Base-by-base conservation (phyloP, 2,329 filamentous ascomycete species). In the Diaporthe destruens region DNA sequence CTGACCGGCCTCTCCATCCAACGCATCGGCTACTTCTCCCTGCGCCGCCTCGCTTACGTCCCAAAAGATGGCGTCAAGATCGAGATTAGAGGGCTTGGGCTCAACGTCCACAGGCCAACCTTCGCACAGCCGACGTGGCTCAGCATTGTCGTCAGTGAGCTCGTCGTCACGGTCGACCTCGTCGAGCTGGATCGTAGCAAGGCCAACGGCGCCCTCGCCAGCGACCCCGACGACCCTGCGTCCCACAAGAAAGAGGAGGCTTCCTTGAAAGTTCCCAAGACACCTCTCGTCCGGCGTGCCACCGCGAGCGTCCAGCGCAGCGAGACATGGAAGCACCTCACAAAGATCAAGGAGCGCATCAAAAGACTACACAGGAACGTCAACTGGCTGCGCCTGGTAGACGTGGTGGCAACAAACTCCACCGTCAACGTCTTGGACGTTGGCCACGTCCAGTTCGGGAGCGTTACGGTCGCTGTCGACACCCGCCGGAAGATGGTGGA, bases 51-150 rank as follows among this genome's bases (percentile, higher is more conserved):
- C 75, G 93, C 95, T 72, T 98, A 97, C 82, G 94, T 94, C 18
- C 94, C 94, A 36, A 92, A 89, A 82, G 94, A 98, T 88, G 96
- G 96, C 77, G 86, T 98, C 79, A 93, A 93, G 78, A 90, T 99
- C 81, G 67, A 70, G 53, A 23, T 70, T 71, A 91, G 96, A 66
- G 94, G 95, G 66, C 87, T 99, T 68, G 95, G 96, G 56, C 87
- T 99, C 77, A 93, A 94, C 72, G 83, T 98, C 75, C 96, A 99
- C 83, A 91, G 95, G 6, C 96, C 96, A 16, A 98, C 96, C 7
- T 98, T 99, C 83, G 94, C 96, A 59, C 95, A 98, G 81, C 96
- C 96, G 56, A 98, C 97, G 75, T 98, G 96, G 95, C 86, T 98
- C 77, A 98, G 95, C 81, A 87, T 99, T 66, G 93, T 96, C 11